These are phyloP conservation scores for Gastrolobium villosum DNA, from an alignment of 306 rosid species.

Conservation along the genomic window DNA sequence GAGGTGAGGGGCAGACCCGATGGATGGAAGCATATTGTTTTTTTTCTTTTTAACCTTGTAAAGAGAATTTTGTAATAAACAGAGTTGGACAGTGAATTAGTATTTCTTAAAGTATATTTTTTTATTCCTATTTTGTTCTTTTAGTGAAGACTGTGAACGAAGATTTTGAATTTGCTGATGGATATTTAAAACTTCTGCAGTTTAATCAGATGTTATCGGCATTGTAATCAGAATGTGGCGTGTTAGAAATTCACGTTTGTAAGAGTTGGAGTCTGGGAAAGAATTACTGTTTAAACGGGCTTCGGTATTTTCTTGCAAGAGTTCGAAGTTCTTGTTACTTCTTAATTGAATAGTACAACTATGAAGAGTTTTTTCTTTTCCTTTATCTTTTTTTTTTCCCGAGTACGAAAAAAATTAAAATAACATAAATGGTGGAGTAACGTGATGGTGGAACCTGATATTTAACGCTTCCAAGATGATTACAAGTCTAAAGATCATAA, in stretches of 20 bases:
- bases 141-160: not conserved
- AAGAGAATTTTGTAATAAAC: slow-evolving; percentile 47
- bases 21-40: slow-evolving; percentile 55
- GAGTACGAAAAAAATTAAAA: not conserved
- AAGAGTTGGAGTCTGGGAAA: slow-evolving; percentile 1
- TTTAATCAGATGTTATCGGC: slow-evolving; percentile 29
- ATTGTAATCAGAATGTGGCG: slow-evolving; percentile 4
- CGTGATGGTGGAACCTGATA: slow-evolving; percentile 18
- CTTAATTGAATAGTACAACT: not conserved
- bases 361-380: not conserved
- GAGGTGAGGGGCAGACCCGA: slow-evolving; percentile 47
- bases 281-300: not conserved
- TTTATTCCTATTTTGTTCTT: slow-evolving; percentile 2
- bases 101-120: slow-evolving; percentile 41
- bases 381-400: not conserved
- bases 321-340: not conserved
- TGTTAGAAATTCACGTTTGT: slow-evolving; percentile 34
- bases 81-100: slow-evolving; percentile 47
- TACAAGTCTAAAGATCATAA: not conserved
- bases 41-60: slow-evolving; percentile 50
- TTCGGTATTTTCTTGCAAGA: slow-evolving; percentile 38
- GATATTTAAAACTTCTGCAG: slow-evolving; percentile 3
- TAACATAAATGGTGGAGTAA: not conserved
- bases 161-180: slow-evolving; percentile 45
- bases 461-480: not conserved